phyloP scores from a whole-genome alignment of 805 yeast genomes.

The Candida tammaniensis region DNA sequence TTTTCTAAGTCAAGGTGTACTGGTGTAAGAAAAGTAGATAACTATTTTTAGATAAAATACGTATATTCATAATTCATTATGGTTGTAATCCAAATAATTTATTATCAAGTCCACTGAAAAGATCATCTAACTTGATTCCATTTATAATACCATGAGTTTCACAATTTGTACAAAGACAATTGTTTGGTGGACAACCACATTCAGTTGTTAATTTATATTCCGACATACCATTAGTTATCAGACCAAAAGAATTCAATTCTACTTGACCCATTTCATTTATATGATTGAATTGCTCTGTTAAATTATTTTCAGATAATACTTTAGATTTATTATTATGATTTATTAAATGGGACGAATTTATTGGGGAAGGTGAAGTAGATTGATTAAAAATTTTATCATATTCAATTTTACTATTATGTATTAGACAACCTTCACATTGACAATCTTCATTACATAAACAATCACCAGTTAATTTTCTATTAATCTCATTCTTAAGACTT shows the following conservation, averaged over 20 bases:
- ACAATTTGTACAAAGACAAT: slow-evolving; percentile 40
- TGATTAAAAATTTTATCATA: slow-evolving; percentile 4
- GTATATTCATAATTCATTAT: background rate
- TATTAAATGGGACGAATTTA: too few relatives aligned
- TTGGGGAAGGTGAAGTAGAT: too few relatives aligned
- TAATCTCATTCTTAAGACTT: slow-evolving; percentile 10
- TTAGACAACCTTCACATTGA: slow-evolving; percentile 34
- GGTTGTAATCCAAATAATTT: slow-evolving; percentile 4
- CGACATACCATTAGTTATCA: too few relatives aligned
- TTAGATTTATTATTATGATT: too few relatives aligned
- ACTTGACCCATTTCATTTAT: too few relatives aligned
- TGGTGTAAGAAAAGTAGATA: too few relatives aligned
- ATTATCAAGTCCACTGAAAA: slow-evolving; percentile 18
- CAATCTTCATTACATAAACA: slow-evolving; percentile 39
- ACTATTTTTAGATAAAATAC: too few relatives aligned
- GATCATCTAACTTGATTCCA: slow-evolving; percentile 39
- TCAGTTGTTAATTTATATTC: too few relatives aligned
- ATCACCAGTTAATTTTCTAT: slow-evolving; percentile 8
- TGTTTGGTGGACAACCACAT: slow-evolving; percentile 27
- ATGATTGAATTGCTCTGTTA: too few relatives aligned
- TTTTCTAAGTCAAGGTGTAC: too few relatives aligned
- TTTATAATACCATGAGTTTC: slow-evolving; percentile 45
- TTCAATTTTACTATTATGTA: slow-evolving; percentile 24
- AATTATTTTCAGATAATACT: too few relatives aligned
- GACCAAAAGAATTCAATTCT: too few relatives aligned